A percentile compares a stretch with the other conserved stretches of the same genome.
Evolutionary conservation across 1,284 basidiomycete species (phyloP).

Genomic region (Singerocomus inundabilis): DNA sequence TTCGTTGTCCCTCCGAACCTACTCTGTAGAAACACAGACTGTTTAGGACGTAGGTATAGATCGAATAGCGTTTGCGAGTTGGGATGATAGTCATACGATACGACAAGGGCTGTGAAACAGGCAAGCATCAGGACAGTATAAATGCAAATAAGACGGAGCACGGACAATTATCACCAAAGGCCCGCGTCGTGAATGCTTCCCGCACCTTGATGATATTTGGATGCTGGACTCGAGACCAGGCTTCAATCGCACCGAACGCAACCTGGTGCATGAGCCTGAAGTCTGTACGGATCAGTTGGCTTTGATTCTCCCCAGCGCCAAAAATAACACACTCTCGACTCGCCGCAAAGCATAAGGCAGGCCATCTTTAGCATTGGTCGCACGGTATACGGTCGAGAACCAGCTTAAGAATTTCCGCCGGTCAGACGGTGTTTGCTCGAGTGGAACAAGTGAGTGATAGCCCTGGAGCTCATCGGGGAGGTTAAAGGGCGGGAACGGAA

Average conservation of each 20-base stretch:
- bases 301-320: neutral
- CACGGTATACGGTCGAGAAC: constrained; percentile 82
- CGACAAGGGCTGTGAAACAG: constrained; percentile 72
- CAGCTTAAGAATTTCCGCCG: constrained; percentile 74
- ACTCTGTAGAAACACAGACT: constrained; percentile 42
- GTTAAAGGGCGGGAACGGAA: constrained; percentile 46
- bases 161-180: constrained; percentile 91
- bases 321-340: constrained; percentile 71
- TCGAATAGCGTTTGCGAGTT: constrained; percentile 84
- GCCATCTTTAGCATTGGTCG: constrained; percentile 78
- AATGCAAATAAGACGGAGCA: constrained; percentile 15
- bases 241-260: constrained; percentile 83
- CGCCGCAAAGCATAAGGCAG: constrained; percentile 76
- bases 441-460: constrained; percentile 84
- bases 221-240: constrained; percentile 86
- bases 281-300: constrained; percentile 46
- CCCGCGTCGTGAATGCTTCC: constrained; percentile 95
- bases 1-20: constrained; percentile 40
- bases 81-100: constrained; percentile 92
- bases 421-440: constrained; percentile 59
- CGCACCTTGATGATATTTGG: constrained; percentile 83
- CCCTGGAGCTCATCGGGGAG: constrained; percentile 89
- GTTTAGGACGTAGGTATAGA: constrained; percentile 54
- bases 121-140: constrained; percentile 11
- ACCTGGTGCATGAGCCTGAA: constrained; percentile 81